A percentile compares a stretch with the other conserved stretches of the same genome.
Conservation (phyloP, 352 stramenopile genomes). For the Pythium pyrilobum region DNA sequence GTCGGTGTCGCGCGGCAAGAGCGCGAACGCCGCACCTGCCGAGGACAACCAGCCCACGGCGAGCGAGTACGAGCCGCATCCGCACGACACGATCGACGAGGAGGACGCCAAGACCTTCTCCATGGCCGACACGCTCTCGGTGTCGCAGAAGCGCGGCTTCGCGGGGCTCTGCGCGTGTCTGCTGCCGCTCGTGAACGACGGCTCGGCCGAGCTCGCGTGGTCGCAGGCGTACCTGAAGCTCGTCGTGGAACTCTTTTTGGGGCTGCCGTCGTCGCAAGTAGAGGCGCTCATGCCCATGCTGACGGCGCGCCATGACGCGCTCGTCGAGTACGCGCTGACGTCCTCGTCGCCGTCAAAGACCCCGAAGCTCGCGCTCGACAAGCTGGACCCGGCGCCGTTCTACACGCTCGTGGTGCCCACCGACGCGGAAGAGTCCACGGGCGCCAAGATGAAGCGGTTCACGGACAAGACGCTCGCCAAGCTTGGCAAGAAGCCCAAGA, state of each 20-base stretch:
- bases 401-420: slow-evolving; percentile 42
- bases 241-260: slow-evolving; percentile 56
- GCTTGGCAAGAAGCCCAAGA: slow-evolving; percentile 27
- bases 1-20: slow-evolving; percentile 13
- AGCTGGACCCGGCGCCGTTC: slow-evolving; percentile 59
- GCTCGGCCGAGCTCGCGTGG: slow-evolving; percentile 48
- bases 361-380: slow-evolving; percentile 7
- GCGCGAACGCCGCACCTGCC: neutral
- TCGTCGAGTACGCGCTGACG: slow-evolving; percentile 17
- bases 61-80: slow-evolving; percentile 3
- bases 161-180: slow-evolving; percentile 63
- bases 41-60: neutral
- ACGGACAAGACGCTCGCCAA: slow-evolving; percentile 16
- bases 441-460: slow-evolving; percentile 13
- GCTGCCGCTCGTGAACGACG: slow-evolving; percentile 58
- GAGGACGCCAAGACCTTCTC: slow-evolving; percentile 11
- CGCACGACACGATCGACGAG: slow-evolving; percentile 10
- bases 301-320: slow-evolving; percentile 24
- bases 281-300: slow-evolving; percentile 76
- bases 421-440: neutral
- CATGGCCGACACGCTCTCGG: slow-evolving; percentile 34
- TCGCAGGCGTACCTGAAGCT: slow-evolving; percentile 60
- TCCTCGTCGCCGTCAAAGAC: neutral
- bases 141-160: slow-evolving; percentile 61
- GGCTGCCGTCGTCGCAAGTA: slow-evolving; percentile 39